Evolutionary conservation across 805 yeast genomes (phyloP).

Genomic region (Suhomyces sp.): DNA sequence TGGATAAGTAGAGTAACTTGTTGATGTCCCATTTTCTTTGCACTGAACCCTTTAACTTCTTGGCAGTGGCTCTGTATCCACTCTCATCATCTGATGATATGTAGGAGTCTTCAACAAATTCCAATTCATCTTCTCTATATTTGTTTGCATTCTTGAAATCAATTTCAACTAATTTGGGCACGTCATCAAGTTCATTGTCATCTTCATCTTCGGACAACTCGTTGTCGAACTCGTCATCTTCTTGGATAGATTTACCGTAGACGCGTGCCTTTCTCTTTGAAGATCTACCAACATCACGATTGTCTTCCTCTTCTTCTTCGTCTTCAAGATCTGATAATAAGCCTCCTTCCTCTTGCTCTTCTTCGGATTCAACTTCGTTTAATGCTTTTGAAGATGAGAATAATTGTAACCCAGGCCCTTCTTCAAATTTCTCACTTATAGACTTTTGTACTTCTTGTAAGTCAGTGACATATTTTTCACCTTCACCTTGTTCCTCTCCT

Average conservation of each 20-base stretch:
- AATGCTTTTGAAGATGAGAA: conserved; percentile 63
- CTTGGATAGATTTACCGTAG: conserved; percentile 52
- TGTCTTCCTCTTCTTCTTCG: conserved; percentile 30
- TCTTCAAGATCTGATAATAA: conserved; percentile 30
- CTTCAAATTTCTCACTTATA: conserved; percentile 55
- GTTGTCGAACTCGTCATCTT: conserved; percentile 45
- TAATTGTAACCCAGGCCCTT: conserved; percentile 70
- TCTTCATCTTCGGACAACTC: conserved; percentile 44
- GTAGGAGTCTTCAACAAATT: conserved; percentile 47
- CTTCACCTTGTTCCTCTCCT: conserved; percentile 74
- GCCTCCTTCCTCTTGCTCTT: conserved; percentile 32
- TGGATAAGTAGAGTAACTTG: conserved; percentile 75
- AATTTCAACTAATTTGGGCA: conserved; percentile 46
- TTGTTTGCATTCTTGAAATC: conserved; percentile 41
- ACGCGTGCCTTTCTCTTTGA: conserved; percentile 57
- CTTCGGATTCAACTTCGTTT: conserved; percentile 36
- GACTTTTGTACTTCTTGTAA: conserved; percentile 69
- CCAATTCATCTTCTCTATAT: conserved; percentile 37
- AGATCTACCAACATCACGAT: conserved; percentile 59
- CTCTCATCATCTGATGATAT: conserved; percentile 40
- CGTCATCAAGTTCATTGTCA: conserved; percentile 38
- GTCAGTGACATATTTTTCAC: conserved; percentile 81
- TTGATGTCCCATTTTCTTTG: conserved; percentile 73
- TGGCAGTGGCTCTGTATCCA: conserved; percentile 53
- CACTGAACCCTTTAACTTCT: conserved; percentile 54